A percentile compares a stretch with the other conserved stretches of the same genome.
Evolutionary conservation across 305 asterid genomes (phyloP).

Genomic region (Coffea humblotiana): DNA sequence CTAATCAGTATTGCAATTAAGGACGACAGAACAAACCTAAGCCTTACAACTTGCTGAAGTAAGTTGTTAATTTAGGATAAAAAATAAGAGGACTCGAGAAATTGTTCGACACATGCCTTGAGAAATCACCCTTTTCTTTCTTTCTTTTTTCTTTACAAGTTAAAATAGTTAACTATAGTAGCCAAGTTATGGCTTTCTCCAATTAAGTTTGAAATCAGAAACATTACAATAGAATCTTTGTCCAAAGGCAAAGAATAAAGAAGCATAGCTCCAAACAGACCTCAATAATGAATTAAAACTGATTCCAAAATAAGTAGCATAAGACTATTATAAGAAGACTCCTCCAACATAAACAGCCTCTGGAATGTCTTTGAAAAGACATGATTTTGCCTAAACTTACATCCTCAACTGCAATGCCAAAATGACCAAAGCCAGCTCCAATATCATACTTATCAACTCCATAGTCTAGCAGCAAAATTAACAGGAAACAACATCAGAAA

Average conservation of each 20-base stretch:
- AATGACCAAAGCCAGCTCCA: conserved; percentile 92
- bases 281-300: neutral
- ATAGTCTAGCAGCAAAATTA: conserved; percentile 65
- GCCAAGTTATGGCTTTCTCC: neutral
- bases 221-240: neutral
- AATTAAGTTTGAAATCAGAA: neutral
- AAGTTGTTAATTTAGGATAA: neutral
- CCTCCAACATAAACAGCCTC: neutral
- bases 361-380: neutral
- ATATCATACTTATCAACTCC: conserved; percentile 92
- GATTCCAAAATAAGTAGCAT: neutral
- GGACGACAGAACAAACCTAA: neutral
- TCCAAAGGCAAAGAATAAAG: neutral
- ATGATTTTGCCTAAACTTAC: conserved; percentile 50
- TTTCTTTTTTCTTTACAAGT: neutral
- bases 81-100: neutral
- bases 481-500: conserved; percentile 21
- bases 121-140: neutral
- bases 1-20: conserved; percentile 14
- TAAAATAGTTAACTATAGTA: neutral
- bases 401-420: conserved; percentile 95
- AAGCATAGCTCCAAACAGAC: neutral
- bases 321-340: neutral
- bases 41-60: neutral
- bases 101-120: neutral